Percentiles rank a stretch among this genome's conserved stretches.
Evolutionary conservation across 2,329 filamentous ascomycete species (phyloP).

Genomic region (Ilyonectria sp.): DNA sequence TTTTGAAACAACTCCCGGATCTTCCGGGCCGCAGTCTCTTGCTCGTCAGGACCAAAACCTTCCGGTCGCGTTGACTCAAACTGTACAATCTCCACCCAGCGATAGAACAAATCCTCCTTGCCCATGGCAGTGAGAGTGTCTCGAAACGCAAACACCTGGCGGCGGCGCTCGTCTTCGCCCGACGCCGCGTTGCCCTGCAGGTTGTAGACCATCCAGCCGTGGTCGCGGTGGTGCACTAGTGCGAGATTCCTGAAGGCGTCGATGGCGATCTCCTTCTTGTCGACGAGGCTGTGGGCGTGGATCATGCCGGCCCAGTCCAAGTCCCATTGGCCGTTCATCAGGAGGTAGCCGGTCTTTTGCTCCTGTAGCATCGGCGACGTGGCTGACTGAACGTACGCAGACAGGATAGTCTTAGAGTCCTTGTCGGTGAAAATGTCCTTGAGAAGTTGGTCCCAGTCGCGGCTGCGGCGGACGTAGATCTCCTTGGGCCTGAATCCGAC

Average conservation of each 20-base stretch:
- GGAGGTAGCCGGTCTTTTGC: slow-evolving; percentile 88
- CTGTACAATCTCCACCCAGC: slow-evolving; percentile 94
- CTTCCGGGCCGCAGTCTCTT: slow-evolving; percentile 79
- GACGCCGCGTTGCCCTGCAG: slow-evolving; percentile 70
- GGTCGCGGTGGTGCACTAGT: slow-evolving; percentile 77
- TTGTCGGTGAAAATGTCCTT: slow-evolving; percentile 67
- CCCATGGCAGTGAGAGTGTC: slow-evolving; percentile 81
- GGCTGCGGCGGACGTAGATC: slow-evolving; percentile 84
- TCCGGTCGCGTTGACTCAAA: slow-evolving; percentile 85
- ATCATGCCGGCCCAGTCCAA: slow-evolving; percentile 89
- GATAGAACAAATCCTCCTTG: slow-evolving; percentile 91
- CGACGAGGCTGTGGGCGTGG: slow-evolving; percentile 78
- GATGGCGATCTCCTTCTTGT: slow-evolving; percentile 70
- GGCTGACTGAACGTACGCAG: slow-evolving; percentile 76
- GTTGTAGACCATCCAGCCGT: slow-evolving; percentile 75
- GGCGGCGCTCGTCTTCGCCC: slow-evolving; percentile 74
- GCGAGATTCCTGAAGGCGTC: slow-evolving; percentile 81
- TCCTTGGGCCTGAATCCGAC: slow-evolving; percentile 86
- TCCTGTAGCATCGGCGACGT: slow-evolving; percentile 77
- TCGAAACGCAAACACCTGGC: slow-evolving; percentile 86
- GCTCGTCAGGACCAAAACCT: slow-evolving; percentile 82
- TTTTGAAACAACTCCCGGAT: slow-evolving; percentile 82
- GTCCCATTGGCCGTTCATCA: slow-evolving; percentile 89
- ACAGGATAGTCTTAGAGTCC: slow-evolving; percentile 71
- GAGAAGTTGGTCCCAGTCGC: slow-evolving; percentile 77